These are phyloP conservation scores for Coniochaeta ligniaria DNA, from an alignment of 2,329 filamentous ascomycete genomes.

Conservation along the genomic window DNA sequence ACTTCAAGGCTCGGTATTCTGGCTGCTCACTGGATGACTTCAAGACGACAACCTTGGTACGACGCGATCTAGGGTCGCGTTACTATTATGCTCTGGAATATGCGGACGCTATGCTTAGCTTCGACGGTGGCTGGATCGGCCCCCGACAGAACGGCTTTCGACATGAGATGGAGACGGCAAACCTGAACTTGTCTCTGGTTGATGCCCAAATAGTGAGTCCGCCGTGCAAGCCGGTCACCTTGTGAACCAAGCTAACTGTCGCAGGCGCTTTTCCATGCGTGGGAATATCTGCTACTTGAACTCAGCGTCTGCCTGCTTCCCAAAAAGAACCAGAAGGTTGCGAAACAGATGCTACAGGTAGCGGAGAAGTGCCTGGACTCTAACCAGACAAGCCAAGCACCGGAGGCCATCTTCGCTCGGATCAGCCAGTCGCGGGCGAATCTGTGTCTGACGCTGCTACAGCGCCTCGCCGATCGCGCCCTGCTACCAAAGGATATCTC, in stretches of 20 bases:
- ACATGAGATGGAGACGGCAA: constrained; percentile 78
- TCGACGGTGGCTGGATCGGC: constrained; percentile 72
- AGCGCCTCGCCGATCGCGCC: constrained; percentile 61
- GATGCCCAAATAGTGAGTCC: constrained; percentile 76
- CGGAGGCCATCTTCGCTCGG: constrained; percentile 74
- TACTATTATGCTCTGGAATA: constrained; percentile 82
- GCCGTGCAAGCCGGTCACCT: neutral
- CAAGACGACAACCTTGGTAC: constrained; percentile 64
- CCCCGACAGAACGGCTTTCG: constrained; percentile 65
- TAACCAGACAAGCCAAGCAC: constrained; percentile 65
- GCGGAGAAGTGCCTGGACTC: constrained; percentile 70
- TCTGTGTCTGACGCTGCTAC: constrained; percentile 74
- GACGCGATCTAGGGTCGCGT: constrained; percentile 59
- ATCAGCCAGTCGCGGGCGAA: constrained; percentile 72
- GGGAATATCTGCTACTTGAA: constrained; percentile 83
- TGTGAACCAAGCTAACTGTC: neutral
- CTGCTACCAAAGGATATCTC: constrained; percentile 43
- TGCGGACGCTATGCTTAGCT: constrained; percentile 67
- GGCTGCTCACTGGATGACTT: constrained; percentile 70
- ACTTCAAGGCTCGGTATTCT: constrained; percentile 72
- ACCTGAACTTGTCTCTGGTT: constrained; percentile 84
- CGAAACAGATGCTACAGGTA: constrained; percentile 66
- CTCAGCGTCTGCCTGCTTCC: constrained; percentile 59
- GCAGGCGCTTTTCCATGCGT: constrained; percentile 75
- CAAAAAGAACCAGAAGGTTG: constrained; percentile 42